Conservation (phyloP, 164 flowering plant species). For the Annona squamosa region DNA sequence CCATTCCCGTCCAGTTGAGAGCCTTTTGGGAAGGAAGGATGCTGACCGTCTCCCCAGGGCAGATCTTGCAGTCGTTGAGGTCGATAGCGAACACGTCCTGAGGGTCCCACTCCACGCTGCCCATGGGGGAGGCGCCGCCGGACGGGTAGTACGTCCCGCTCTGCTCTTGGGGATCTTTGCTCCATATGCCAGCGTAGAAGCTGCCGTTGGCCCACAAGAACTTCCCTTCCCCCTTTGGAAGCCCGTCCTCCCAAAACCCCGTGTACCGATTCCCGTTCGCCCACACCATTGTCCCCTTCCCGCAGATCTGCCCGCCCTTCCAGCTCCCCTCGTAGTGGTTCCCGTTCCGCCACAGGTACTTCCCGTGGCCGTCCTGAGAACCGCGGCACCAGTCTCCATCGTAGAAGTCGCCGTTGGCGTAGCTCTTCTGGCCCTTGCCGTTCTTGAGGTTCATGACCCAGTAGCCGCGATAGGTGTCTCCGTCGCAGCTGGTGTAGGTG, state of each 20-base stretch:
- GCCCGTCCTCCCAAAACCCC: conserved; percentile 65
- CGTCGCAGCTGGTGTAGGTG: conserved; percentile 49
- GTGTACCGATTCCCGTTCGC: conserved; percentile 54
- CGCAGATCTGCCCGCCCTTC: conserved; percentile 45
- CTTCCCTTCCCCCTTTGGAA: conserved; percentile 61
- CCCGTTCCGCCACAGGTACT: conserved; percentile 64
- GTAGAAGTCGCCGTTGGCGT: conserved; percentile 63
- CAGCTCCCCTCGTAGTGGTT: conserved; percentile 56
- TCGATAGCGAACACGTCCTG: conserved; percentile 44
- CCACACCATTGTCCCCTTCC: conserved; percentile 55
- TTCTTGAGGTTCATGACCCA: conserved; percentile 75
- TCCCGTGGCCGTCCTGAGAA: conserved; percentile 64
- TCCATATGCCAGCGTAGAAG: conserved; percentile 67
- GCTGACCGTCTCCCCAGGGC: conserved; percentile 54
- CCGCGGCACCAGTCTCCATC: conserved; percentile 84
- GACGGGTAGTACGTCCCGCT: conserved; percentile 62
- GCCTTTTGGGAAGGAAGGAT: conserved; percentile 71
- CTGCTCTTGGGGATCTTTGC: conserved; percentile 48
- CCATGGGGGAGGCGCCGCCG: conserved; percentile 19
- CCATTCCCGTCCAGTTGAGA: conserved; percentile 20
- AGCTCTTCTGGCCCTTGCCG: conserved; percentile 58
- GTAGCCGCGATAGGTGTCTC: conserved; percentile 55
- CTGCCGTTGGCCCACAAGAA: conserved; percentile 61
- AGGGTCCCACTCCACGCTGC: conserved; percentile 57
- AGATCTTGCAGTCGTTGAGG: conserved; percentile 44